These are phyloP conservation scores for Orbilia javanica DNA, from an alignment of 2,329 filamentous ascomycete species.

Conservation along the genomic window DNA sequence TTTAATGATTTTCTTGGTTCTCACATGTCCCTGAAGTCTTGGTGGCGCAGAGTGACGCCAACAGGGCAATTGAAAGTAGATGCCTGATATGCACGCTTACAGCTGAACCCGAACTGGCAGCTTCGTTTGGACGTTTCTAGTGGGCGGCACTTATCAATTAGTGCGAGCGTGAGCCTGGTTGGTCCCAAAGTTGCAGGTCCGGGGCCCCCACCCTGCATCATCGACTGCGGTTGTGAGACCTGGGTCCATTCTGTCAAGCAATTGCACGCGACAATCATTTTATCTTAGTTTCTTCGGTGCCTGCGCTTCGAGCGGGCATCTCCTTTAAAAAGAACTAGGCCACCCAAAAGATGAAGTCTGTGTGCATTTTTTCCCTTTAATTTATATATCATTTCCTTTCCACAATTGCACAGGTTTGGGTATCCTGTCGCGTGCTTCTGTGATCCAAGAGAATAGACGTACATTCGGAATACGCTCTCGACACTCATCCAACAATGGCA, in stretches of 20 bases:
- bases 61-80: conserved; percentile 53
- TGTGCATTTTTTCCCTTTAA: conserved; percentile 23
- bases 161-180: conserved; percentile 42
- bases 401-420: conserved; percentile 3
- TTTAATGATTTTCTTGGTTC: conserved; percentile 38
- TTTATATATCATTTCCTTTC: conserved; percentile 24
- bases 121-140: conserved; percentile 54
- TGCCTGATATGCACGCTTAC: conserved; percentile 57
- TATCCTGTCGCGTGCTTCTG: conserved; percentile 34
- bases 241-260: conserved; percentile 24
- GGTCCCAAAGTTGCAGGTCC: conserved; percentile 58
- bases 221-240: conserved; percentile 37
- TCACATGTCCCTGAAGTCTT: conserved; percentile 50
- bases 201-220: conserved; percentile 48
- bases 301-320: conserved; percentile 16
- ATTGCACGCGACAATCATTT: conserved; percentile 57
- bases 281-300: conserved; percentile 44
- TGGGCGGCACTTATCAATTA: conserved; percentile 51
- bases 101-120: conserved; percentile 52
- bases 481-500: conserved; percentile 35
- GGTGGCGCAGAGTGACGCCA: conserved; percentile 49
- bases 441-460: conserved; percentile 23
- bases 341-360: conserved; percentile 6
- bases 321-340: conserved; percentile 16
- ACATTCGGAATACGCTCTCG: conserved; percentile 17